These are phyloP conservation scores for Hericium rajendrae DNA, from an alignment of 768 basidiomycete genomes.

Conservation along the genomic window DNA sequence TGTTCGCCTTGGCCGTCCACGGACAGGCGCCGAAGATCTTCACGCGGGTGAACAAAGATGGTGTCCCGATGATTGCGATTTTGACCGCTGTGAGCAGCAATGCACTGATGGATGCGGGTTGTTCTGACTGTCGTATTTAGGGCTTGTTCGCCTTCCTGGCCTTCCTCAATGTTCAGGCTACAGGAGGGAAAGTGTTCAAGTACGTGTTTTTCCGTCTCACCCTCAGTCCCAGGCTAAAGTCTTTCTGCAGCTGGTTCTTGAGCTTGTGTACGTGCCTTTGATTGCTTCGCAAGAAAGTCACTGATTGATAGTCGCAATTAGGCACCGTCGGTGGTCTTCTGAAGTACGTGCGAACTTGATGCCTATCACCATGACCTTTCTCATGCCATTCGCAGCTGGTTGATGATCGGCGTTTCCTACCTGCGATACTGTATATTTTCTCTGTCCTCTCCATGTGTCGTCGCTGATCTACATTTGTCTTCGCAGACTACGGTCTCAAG, in stretches of 20 bases:
- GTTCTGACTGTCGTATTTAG: background rate
- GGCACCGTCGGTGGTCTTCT: constrained; percentile 13
- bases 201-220: background rate
- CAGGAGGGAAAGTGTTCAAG: constrained; percentile 11
- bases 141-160: constrained; percentile 11
- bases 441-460: background rate
- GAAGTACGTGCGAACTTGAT: constrained; percentile 3
- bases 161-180: constrained; percentile 6
- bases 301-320: background rate
- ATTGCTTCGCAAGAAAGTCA: background rate
- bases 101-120: too few relatives aligned
- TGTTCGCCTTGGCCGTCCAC: constrained; percentile 10
- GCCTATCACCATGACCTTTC: background rate
- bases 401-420: constrained; percentile 13
- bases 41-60: constrained; percentile 3
- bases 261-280: constrained; percentile 7
- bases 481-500: constrained; percentile 12
- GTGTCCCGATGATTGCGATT: constrained; percentile 11
- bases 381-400: constrained; percentile 7
- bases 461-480: background rate
- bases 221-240: background rate
- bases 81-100: background rate
- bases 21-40: constrained; percentile 11
- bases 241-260: constrained; percentile 6
- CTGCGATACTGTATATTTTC: constrained; percentile 10